Percentiles rank a stretch among this genome's conserved stretches.
phyloP scores from a whole-genome alignment of 2,329 filamentous ascomycete genomes.

The Stachybotrys chlorohalonatus region DNA sequence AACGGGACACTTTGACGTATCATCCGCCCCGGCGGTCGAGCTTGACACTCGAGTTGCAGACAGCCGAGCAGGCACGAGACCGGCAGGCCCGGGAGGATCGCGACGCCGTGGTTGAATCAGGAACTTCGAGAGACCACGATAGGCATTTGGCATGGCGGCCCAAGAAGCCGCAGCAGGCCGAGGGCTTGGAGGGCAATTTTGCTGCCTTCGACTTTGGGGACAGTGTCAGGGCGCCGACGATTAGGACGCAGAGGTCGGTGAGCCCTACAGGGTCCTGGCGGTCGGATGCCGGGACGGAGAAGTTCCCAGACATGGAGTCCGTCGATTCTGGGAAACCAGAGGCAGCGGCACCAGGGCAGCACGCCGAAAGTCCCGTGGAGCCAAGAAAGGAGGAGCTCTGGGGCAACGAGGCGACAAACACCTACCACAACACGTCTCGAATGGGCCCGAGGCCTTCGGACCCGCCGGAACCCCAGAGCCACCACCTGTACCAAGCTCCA shows the following conservation, averaged over 20 bases:
- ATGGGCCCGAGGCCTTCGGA: background rate
- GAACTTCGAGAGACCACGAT: background rate
- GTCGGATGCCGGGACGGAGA: background rate
- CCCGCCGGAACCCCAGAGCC: background rate
- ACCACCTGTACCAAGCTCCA: background rate
- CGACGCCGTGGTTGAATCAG: background rate
- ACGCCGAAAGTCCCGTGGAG: background rate
- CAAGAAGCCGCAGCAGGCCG: constrained; percentile 12
- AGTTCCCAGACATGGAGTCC: background rate
- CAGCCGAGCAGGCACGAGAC: constrained; percentile 5
- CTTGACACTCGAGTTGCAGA: constrained; percentile 38
- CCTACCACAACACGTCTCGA: background rate
- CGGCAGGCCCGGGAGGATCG: background rate
- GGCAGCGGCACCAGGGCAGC: background rate
- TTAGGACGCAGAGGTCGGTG: background rate
- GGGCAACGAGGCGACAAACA: background rate
- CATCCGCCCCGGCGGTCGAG: constrained; percentile 36
- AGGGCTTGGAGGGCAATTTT: constrained; percentile 28
- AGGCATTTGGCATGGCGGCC: constrained; percentile 2
- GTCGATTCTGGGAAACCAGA: background rate
- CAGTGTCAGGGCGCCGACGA: constrained; percentile 10
- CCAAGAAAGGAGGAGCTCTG: background rate
- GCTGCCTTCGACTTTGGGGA: constrained; percentile 28
- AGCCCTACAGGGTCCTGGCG: background rate
- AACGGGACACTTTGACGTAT: constrained; percentile 41